Conservation (phyloP, 768 basidiomycete genomes). For the Amanita inopinata region DNA sequence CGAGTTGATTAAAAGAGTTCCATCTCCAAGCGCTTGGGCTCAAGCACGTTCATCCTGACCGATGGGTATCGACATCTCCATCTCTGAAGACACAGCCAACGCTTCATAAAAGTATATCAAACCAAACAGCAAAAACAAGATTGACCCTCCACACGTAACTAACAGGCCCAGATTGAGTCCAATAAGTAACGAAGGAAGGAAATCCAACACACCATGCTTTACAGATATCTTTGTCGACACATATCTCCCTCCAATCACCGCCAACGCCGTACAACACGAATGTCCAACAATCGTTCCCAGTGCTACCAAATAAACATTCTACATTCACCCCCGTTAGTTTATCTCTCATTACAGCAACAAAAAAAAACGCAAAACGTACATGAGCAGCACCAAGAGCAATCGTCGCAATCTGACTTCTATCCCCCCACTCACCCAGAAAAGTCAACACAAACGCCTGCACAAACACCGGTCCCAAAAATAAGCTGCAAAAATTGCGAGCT, state of each 20-base stretch:
- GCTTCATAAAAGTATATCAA: conserved; percentile 69
- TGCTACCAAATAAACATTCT: conserved; percentile 92
- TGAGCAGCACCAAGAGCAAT: conserved; percentile 94
- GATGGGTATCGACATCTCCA: conserved; percentile 14
- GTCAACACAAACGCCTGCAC: conserved; percentile 93
- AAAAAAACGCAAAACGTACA: conserved; percentile 32
- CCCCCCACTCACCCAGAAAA: conserved; percentile 99
- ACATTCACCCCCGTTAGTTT: not conserved
- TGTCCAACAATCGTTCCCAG: conserved; percentile 88
- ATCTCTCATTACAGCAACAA: conserved; percentile 3
- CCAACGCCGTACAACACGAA: conserved; percentile 75
- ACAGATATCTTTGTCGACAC: conserved; percentile 92
- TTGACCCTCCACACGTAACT: conserved; percentile 81
- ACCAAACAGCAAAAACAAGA: conserved; percentile 78
- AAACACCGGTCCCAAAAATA: conserved; percentile 86
- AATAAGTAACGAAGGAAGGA: conserved; percentile 8
- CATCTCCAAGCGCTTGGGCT: no score
- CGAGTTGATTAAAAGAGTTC: no score
- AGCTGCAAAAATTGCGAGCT: conserved; percentile 69
- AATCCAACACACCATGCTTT: conserved; percentile 65
- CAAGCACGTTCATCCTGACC: conserved; percentile 1
- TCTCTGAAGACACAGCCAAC: conserved; percentile 23
- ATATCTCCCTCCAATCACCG: conserved; percentile 89
- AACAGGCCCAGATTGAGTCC: not conserved
- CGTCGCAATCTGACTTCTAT: conserved; percentile 94